phyloP scores from a whole-genome alignment of 371 early-diverging fungal genomes.

The Syncephalis fuscata region DNA sequence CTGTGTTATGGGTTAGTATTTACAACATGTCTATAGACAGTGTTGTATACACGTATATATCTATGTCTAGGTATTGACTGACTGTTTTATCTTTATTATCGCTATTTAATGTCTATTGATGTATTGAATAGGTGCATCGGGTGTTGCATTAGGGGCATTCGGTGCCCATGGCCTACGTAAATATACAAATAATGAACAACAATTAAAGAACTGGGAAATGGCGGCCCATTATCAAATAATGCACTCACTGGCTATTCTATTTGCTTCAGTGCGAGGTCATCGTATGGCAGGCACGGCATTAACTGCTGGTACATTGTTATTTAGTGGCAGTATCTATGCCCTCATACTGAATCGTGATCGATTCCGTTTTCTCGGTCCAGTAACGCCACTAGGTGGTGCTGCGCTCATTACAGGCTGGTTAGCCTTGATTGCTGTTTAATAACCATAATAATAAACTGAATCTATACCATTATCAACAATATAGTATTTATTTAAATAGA shows the following conservation, averaged over 20 bases:
- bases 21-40: too few species aligned
- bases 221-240: conserved; percentile 54
- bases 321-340: conserved; percentile 46
- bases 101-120: not conserved
- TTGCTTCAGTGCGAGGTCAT: conserved; percentile 15
- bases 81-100: not conserved
- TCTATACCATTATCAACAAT: conserved; percentile 14
- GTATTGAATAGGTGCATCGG: conserved; percentile 33
- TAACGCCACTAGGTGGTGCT: conserved; percentile 63
- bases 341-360: conserved; percentile 23
- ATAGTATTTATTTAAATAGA: too few species aligned
- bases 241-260: conserved; percentile 42
- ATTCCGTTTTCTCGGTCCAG: conserved; percentile 36
- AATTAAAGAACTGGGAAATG: conserved; percentile 36
- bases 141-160: conserved; percentile 51
- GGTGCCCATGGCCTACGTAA: conserved; percentile 61
- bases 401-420: conserved; percentile 59
- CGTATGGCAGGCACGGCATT: conserved; percentile 26
- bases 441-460: too few species aligned
- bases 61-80: too few species aligned
- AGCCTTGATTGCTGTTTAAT: conserved; percentile 19
- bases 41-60: too few species aligned
- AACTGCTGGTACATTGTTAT: conserved; percentile 37
- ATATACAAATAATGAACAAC: conserved; percentile 32
- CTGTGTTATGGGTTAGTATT: too few species aligned